Conservation (phyloP, 2,329 filamentous ascomycete species). For the Zasmidium cellare region DNA sequence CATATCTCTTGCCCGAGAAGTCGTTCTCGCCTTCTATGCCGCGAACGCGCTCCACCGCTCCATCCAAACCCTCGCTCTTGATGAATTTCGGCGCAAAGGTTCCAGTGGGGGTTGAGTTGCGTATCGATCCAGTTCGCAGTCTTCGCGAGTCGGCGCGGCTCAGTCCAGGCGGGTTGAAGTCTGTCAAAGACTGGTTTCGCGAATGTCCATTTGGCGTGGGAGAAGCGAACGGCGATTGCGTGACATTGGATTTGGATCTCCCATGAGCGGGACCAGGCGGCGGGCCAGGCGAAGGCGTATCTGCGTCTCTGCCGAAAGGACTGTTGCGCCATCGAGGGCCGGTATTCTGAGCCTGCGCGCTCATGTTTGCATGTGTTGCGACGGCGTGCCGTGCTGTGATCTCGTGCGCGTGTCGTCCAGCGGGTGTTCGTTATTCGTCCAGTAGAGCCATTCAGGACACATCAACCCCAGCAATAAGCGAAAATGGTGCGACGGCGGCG, state of each 20-base stretch:
- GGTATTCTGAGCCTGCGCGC: conserved; percentile 58
- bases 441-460: conserved; percentile 2
- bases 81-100: conserved; percentile 98
- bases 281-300: conserved; percentile 65
- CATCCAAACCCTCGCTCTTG: conserved; percentile 75
- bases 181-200: conserved; percentile 65
- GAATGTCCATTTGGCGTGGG: conserved; percentile 54
- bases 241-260: conserved; percentile 74
- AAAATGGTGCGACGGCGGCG: not conserved
- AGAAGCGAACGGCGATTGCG: conserved; percentile 59
- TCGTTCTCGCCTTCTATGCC: conserved; percentile 97
- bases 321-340: conserved; percentile 75
- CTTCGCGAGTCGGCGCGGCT: conserved; percentile 32
- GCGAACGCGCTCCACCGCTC: conserved; percentile 55
- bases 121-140: conserved; percentile 57
- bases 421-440: conserved; percentile 13
- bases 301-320: conserved; percentile 67
- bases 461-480: not conserved
- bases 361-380: conserved; percentile 42
- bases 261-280: conserved; percentile 45
- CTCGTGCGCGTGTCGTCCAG: conserved; percentile 18
- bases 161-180: conserved; percentile 43
- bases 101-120: conserved; percentile 65
- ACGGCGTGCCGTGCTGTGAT: conserved; percentile 12
- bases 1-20: conserved; percentile 97